phyloP scores from a whole-genome alignment of 345 rosid species.

The Eucalyptus fibrosa region DNA sequence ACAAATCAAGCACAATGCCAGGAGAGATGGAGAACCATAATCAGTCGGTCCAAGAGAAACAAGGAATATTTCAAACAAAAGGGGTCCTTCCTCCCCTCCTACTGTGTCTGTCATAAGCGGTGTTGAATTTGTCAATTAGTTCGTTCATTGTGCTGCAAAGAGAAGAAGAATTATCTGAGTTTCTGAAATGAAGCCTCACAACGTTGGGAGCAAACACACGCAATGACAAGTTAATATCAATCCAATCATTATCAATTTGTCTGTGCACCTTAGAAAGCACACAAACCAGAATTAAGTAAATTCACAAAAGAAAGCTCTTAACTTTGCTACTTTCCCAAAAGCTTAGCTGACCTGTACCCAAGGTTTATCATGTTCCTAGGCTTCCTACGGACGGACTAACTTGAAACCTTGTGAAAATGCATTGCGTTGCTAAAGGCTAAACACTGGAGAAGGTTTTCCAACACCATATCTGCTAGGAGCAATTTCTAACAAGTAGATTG shows the following conservation, averaged over 20 bases:
- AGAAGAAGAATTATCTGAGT: neutral
- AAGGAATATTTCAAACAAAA: slow-evolving; percentile 34
- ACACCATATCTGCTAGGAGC: neutral
- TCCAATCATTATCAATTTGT: neutral
- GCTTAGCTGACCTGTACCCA: neutral
- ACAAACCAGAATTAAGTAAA: neutral
- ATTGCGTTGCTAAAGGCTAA: neutral
- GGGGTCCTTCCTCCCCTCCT: slow-evolving; percentile 90
- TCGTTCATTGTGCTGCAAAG: slow-evolving; percentile 84
- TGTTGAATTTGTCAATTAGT: slow-evolving; percentile 92
- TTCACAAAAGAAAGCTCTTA: neutral
- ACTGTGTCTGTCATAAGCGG: slow-evolving; percentile 81
- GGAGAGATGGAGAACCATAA: neutral
- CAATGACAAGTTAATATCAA: neutral
- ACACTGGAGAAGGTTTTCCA: neutral
- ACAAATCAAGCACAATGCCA: neutral
- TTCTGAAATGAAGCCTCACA: neutral
- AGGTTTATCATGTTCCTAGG: neutral
- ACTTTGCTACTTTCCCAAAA: neutral
- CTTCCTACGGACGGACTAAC: neutral
- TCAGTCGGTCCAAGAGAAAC: neutral
- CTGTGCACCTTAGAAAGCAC: neutral
- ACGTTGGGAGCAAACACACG: neutral
- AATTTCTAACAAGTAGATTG: neutral
- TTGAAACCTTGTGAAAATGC: neutral